phyloP scores from a whole-genome alignment of 441 rosid genomes.

The Croton laevigatus region DNA sequence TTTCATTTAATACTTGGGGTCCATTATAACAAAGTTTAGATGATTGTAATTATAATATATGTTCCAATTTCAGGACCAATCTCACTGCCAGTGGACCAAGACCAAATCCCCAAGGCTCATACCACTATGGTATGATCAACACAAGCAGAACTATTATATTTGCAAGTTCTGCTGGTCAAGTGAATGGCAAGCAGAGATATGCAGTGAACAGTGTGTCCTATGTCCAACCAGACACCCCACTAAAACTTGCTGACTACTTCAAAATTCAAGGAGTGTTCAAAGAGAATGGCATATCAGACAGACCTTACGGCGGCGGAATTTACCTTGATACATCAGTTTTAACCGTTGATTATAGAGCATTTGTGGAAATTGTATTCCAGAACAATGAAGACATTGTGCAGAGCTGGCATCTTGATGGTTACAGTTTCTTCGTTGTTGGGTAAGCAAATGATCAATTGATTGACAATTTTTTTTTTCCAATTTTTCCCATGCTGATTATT shows the following conservation, averaged over 20 bases:
- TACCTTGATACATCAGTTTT: slow-evolving; percentile 79
- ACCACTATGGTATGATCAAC: slow-evolving; percentile 91
- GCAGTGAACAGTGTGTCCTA: slow-evolving; percentile 81
- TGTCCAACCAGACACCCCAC: slow-evolving; percentile 75
- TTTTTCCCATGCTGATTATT: background rate
- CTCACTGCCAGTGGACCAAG: slow-evolving; percentile 98
- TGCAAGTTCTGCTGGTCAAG: slow-evolving; percentile 65
- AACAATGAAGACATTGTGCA: slow-evolving; percentile 69
- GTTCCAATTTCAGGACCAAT: slow-evolving; percentile 60
- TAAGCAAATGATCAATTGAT: slow-evolving; percentile 27
- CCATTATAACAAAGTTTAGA: background rate
- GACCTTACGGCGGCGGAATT: slow-evolving; percentile 64
- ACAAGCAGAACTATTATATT: slow-evolving; percentile 65
- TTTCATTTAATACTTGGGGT: background rate
- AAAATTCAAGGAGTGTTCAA: slow-evolving; percentile 71
- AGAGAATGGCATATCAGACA: slow-evolving; percentile 57
- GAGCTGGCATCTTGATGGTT: slow-evolving; percentile 86
- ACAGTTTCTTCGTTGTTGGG: slow-evolving; percentile 93
- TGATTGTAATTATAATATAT: background rate
- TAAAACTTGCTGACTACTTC: slow-evolving; percentile 85
- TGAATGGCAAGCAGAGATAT: slow-evolving; percentile 86
- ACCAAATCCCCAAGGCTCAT: slow-evolving; percentile 97
- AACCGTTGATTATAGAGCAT: slow-evolving; percentile 64
- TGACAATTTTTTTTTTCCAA: background rate
- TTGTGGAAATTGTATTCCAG: slow-evolving; percentile 72